Conservation (phyloP, 2,329 filamentous ascomycete genomes). For the Coniochaeta sp. region DNA sequence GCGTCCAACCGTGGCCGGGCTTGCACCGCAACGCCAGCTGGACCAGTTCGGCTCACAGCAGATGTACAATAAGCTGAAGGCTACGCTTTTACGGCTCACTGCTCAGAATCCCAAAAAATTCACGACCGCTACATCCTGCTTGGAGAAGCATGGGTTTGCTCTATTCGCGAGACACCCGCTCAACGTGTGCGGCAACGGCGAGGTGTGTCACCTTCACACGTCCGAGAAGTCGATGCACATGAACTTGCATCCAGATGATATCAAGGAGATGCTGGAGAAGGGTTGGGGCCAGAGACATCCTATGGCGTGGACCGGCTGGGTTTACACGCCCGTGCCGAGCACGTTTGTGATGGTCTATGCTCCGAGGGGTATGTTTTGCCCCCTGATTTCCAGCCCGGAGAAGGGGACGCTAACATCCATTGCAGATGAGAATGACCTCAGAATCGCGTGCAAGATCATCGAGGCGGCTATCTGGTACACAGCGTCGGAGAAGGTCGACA, state of each 20-base stretch:
- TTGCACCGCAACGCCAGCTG: constrained; percentile 75
- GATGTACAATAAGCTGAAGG: constrained; percentile 49
- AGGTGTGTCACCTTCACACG: constrained; percentile 74
- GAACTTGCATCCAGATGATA: constrained; percentile 73
- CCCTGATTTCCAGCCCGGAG: not conserved
- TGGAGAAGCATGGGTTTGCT: constrained; percentile 76
- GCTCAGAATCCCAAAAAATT: constrained; percentile 37
- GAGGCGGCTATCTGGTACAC: constrained; percentile 68
- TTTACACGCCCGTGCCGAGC: constrained; percentile 60
- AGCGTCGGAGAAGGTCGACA: constrained; percentile 35
- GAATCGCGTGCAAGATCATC: constrained; percentile 61
- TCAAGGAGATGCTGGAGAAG: constrained; percentile 60
- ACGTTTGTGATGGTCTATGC: constrained; percentile 82
- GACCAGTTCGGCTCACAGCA: constrained; percentile 53
- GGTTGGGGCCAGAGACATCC: constrained; percentile 74
- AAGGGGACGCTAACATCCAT: not conserved
- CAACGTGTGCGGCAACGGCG: constrained; percentile 68
- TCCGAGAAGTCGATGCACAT: constrained; percentile 73
- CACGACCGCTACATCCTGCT: constrained; percentile 62
- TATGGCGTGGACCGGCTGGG: constrained; percentile 59
- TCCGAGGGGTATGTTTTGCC: constrained; percentile 45
- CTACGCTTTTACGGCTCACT: constrained; percentile 45
- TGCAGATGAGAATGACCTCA: constrained; percentile 56
- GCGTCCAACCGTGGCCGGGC: constrained; percentile 63
- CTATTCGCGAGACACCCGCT: constrained; percentile 62